Percentiles rank a stretch among this genome's conserved stretches.
Conservation (phyloP, 2,329 filamentous ascomycete genomes). For the Mycosphaerella sp. region DNA sequence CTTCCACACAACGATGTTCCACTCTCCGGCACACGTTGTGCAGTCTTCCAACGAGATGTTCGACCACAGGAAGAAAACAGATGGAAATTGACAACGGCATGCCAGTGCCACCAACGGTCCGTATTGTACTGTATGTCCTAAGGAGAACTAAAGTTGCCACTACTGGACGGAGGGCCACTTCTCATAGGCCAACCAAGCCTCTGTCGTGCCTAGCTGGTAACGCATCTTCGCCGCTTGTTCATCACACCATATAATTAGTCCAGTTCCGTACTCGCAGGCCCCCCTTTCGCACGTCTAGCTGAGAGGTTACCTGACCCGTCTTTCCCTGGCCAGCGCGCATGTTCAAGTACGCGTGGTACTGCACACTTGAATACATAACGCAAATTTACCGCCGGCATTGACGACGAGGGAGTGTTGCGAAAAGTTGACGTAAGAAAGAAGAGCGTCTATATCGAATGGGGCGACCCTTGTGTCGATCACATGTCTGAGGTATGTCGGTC, state of each 20-base stretch:
- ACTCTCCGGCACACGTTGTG: not conserved
- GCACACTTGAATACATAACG: too few species aligned
- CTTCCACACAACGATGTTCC: not conserved
- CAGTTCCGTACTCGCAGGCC: too few species aligned
- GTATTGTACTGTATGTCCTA: not conserved
- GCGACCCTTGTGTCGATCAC: too few species aligned
- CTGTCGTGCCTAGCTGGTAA: not conserved
- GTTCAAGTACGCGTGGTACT: too few species aligned
- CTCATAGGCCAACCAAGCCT: not conserved
- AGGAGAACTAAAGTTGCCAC: slow-evolving; percentile 7
- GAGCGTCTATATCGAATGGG: too few species aligned
- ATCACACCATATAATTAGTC: not conserved
- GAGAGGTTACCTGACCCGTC: too few species aligned
- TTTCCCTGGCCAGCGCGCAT: too few species aligned
- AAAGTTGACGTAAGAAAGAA: too few species aligned
- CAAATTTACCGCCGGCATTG: too few species aligned
- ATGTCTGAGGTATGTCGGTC: too few species aligned
- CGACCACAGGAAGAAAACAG: not conserved
- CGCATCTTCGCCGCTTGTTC: not conserved
- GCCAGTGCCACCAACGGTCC: not conserved
- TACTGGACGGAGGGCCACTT: not conserved
- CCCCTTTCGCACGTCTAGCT: slow-evolving; percentile 1
- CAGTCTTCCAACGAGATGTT: not conserved
- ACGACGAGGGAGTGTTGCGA: too few species aligned
- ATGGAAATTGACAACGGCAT: slow-evolving; percentile 4